Evolutionary conservation across 129 eudicot species (phyloP), one percentile per base, ranked within the genome.

Genomic region (Chrysanthemum seticuspe): DNA sequence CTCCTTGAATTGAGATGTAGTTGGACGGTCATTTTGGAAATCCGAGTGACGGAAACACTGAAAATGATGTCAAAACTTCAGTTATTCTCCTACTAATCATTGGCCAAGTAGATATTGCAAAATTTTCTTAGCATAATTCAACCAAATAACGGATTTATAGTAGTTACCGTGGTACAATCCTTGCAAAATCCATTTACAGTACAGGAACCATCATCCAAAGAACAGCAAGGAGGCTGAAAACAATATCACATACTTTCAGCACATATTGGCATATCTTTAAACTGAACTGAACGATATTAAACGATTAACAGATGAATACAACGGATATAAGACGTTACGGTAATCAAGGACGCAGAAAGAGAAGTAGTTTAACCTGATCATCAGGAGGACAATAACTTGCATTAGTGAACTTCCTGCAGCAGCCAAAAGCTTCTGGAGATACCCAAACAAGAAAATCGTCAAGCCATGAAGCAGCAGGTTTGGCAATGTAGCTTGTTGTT

Each of bases 391-490:
- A 95, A 82, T 78, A 95, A 73, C 73, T 90, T 70, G 85, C 94
- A 80, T 95, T 91, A 15, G 86, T 88, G 83, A 95, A 95, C 79
- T 95, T 95, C 62, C 99, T 80, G 82, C 99, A 95, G 85, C 99
- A 95, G 45, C 96, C 99, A 82, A 95, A 95, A 75, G 99, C 99
- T 88, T 95, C 97, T 8, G 99, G 99, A 74, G 99, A 90, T 29
- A 95, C 78, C 99, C 99, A 95, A 61, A 95, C 99, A 71, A 95
- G 95, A 80, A 84, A 95, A 70, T 95, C 99, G 74, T 95, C 99
- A 71, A 95, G 96, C 99, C 99, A 95, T 19, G 99, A 95, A 62
- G 99, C 97, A 59, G 99, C 99, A 51, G 99, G 99, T 85, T 95
- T 95, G 62, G 99, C 97, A 64, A 95, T 86, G 79, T 90, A 88